Evolutionary conservation across 176 grass and related monocot species (phyloP).

Genomic region (Cenchrus americanus): DNA sequence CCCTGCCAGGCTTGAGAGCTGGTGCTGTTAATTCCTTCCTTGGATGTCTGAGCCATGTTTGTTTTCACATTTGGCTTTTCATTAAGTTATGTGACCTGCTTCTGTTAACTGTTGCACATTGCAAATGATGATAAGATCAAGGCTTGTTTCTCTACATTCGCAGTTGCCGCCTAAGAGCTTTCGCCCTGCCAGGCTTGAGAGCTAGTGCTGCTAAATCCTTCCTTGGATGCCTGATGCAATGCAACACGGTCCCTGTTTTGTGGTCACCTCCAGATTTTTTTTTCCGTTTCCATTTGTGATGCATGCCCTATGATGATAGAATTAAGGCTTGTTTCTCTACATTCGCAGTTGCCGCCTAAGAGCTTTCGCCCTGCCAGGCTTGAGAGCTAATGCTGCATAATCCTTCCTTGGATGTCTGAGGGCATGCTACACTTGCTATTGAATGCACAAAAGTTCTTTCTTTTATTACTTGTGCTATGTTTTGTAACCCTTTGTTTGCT

Average conservation of each 20-base stretch:
- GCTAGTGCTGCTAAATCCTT: conserved; percentile 57
- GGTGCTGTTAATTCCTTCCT: conserved; percentile 63
- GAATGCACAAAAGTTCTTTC: neutral
- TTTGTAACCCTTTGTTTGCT: neutral
- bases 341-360: conserved; percentile 64
- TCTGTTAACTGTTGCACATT: neutral
- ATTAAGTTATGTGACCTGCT: neutral
- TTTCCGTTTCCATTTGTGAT: too few species aligned
- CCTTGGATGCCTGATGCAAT: conserved; percentile 65
- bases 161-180: conserved; percentile 66
- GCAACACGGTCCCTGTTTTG: too few species aligned
- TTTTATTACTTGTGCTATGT: neutral
- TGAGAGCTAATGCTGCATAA: conserved; percentile 62
- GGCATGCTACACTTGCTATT: neutral
- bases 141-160: conserved; percentile 78
- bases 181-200: conserved; percentile 70
- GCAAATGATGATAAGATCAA: conserved; percentile 37
- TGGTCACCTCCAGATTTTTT: too few species aligned
- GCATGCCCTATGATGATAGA: too few species aligned
- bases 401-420: conserved; percentile 78
- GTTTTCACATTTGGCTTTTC: neutral
- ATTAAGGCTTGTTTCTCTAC: conserved; percentile 63
- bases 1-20: conserved; percentile 67
- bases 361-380: conserved; percentile 63
- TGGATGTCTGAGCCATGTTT: conserved; percentile 55